Percentiles rank a stretch among this genome's conserved stretches.
Conservation (phyloP, 257 asterid genomes). For the Capsicum pubescens region DNA sequence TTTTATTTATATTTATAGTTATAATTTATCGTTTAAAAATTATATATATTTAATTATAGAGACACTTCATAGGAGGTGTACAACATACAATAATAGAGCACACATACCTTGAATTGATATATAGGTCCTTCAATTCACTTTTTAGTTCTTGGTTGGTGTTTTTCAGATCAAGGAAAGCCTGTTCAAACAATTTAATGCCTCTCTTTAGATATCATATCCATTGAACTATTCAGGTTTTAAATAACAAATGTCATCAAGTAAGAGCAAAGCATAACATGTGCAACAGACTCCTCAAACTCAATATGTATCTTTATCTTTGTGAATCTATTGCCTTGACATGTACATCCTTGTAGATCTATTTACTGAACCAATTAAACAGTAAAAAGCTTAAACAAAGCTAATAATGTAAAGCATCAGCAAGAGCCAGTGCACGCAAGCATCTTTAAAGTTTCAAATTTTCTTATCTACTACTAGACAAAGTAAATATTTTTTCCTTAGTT, state of each 20-base stretch:
- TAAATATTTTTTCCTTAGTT: no score
- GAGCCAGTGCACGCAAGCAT: no score
- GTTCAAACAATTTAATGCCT: constrained; percentile 8
- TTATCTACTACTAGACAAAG: no score
- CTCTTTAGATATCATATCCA: neutral
- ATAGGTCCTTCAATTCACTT: constrained; percentile 46
- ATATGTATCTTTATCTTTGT: constrained; percentile 38
- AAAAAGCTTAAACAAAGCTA: neutral
- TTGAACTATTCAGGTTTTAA: neutral
- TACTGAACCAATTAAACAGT: neutral
- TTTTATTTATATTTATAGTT: no score
- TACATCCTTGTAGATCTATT: constrained; percentile 34
- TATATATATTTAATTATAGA: no score
- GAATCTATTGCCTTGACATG: constrained; percentile 30
- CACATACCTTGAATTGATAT: constrained; percentile 38
- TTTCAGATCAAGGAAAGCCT: constrained; percentile 41
- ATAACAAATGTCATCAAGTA: neutral
- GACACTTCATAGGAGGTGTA: no score
- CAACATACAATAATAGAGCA: neutral
- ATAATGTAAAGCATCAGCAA: no score
- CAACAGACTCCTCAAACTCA: constrained; percentile 39
- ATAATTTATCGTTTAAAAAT: no score
- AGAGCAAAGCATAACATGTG: constrained; percentile 24
- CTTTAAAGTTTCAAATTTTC: neutral
- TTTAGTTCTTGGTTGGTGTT: constrained; percentile 43